Conservation (phyloP, 805 yeast genomes). For the Lipomyces orientalis region DNA sequence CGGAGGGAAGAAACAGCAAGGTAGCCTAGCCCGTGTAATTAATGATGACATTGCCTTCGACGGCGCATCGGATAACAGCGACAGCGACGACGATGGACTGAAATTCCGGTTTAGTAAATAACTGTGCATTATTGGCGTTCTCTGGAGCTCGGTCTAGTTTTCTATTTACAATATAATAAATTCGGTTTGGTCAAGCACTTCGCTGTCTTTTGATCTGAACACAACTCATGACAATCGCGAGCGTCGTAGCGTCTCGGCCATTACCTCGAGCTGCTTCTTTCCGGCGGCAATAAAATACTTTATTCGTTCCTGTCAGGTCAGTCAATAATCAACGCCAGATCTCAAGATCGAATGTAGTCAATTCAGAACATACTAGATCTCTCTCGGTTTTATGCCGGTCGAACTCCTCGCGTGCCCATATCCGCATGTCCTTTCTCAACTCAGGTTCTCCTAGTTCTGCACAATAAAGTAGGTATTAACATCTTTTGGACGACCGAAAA, state of each 20-base stretch:
- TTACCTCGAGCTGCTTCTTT: slow-evolving; percentile 23
- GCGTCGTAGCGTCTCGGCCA: slow-evolving; percentile 22
- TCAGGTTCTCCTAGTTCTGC: slow-evolving; percentile 9
- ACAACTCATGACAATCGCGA: slow-evolving; percentile 13
- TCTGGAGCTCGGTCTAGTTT: neutral
- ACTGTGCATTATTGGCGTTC: neutral
- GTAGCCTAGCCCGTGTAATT: neutral
- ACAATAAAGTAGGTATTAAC: neutral
- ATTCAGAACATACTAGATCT: slow-evolving; percentile 21
- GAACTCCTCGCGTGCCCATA: slow-evolving; percentile 27
- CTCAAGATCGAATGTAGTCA: neutral
- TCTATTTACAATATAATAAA: neutral
- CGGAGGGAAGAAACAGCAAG: neutral
- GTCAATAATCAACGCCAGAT: neutral
- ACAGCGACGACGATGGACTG: slow-evolving; percentile 20
- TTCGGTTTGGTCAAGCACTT: neutral
- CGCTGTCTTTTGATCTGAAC: neutral
- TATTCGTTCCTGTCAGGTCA: slow-evolving; percentile 15
- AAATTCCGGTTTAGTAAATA: slow-evolving; percentile 19
- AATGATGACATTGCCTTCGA: neutral
- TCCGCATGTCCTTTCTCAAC: slow-evolving; percentile 14
- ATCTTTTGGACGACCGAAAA: neutral
- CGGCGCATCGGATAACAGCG: neutral
- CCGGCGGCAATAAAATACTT: slow-evolving; percentile 24
- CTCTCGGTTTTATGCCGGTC: slow-evolving; percentile 21